These are phyloP conservation scores for Suillus subluteus DNA, from an alignment of 768 basidiomycete species.

Conservation along the genomic window DNA sequence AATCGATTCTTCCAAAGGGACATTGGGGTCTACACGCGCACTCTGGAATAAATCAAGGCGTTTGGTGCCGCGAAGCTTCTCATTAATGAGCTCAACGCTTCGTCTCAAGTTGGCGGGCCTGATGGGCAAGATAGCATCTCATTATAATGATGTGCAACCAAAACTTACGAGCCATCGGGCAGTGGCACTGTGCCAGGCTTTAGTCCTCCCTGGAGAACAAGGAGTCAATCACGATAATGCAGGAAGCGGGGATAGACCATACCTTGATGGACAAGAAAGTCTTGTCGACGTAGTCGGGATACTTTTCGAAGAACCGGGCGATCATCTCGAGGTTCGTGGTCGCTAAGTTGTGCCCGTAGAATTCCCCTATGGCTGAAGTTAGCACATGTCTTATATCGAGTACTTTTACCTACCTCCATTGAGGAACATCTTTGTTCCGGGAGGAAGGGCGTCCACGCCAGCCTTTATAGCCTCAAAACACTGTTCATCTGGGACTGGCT, in stretches of 20 bases:
- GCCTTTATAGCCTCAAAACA: constrained; percentile 66
- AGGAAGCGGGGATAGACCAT: neutral
- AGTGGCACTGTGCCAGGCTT: neutral
- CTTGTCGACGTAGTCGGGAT: constrained; percentile 38
- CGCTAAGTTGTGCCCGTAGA: constrained; percentile 51
- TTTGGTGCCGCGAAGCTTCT: constrained; percentile 52
- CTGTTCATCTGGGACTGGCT: constrained; percentile 55
- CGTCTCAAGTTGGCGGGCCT: constrained; percentile 46
- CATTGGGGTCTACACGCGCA: constrained; percentile 48
- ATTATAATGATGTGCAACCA: neutral
- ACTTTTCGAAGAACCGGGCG: constrained; percentile 48
- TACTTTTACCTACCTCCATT: constrained; percentile 45
- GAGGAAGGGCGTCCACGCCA: constrained; percentile 44
- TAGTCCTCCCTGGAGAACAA: constrained; percentile 24
- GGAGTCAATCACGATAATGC: neutral
- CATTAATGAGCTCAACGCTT: constrained; percentile 51
- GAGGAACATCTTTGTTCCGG: constrained; percentile 50
- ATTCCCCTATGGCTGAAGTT: constrained; percentile 43
- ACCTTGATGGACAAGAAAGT: constrained; percentile 42
- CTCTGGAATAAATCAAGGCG: constrained; percentile 63
- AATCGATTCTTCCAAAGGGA: constrained; percentile 50
- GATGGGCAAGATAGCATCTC: constrained; percentile 17
- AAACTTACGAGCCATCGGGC: constrained; percentile 22
- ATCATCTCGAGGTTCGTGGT: constrained; percentile 55
- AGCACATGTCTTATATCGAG: neutral